Percentiles rank a stretch among this genome's conserved stretches.
Conservation (phyloP, 768 basidiomycete genomes). For the Leccinum truebloodii region DNA sequence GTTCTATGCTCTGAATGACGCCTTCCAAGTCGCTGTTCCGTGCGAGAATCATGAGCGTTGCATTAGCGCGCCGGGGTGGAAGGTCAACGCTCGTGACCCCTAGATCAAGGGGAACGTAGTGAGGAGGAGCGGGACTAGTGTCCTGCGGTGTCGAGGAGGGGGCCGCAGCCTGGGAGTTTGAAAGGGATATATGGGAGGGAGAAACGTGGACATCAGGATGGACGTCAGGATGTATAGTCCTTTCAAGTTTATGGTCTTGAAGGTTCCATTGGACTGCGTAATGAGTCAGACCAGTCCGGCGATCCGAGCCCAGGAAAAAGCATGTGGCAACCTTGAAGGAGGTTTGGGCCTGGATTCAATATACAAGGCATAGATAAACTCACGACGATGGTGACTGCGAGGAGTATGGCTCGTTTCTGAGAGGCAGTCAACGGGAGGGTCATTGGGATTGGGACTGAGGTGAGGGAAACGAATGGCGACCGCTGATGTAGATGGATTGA, state of each 20-base stretch:
- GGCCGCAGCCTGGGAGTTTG: neutral
- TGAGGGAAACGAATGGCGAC: neutral
- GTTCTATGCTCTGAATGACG: slow-evolving; percentile 50
- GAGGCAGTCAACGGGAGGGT: slow-evolving; percentile 26
- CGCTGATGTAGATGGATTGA: neutral
- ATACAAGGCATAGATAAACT: neutral
- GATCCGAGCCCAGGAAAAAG: slow-evolving; percentile 23
- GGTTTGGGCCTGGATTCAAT: neutral
- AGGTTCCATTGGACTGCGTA: slow-evolving; percentile 6
- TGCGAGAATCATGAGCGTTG: slow-evolving; percentile 58
- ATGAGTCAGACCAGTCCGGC: neutral
- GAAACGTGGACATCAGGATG: neutral
- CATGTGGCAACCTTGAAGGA: slow-evolving; percentile 19
- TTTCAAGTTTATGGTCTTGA: slow-evolving; percentile 1
- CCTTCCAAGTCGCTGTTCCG: slow-evolving; percentile 49
- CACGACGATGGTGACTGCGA: slow-evolving; percentile 30
- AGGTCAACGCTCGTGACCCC: neutral
- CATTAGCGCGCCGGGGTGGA: slow-evolving; percentile 46
- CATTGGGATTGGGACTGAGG: slow-evolving; percentile 14
- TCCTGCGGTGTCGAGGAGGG: neutral
- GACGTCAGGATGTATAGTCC: neutral
- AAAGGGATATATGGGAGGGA: neutral
- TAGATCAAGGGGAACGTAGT: slow-evolving; percentile 7
- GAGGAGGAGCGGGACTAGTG: neutral
- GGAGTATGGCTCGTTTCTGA: slow-evolving; percentile 32